Base-by-base conservation (phyloP, 345 rosid species). In the Brassica incana region DNA sequence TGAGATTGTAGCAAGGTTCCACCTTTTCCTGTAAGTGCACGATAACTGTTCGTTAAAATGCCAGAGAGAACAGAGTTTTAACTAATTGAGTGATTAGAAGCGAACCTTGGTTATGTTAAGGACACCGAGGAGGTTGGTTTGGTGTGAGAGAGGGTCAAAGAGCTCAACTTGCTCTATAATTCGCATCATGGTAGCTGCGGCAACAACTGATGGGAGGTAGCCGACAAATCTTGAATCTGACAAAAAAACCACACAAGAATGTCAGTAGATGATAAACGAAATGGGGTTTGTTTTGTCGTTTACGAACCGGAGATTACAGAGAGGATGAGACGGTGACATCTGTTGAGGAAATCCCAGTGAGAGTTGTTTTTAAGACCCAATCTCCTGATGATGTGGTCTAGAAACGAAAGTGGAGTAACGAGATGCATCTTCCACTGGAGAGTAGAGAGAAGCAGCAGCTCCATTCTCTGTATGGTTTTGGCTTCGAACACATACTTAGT, bases 401-500 rank as follows among this genome's bases (percentile, higher is more conserved):
- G 36, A 65, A 95, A 95, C 16, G 99, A 91, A 43, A 91, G 77
- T 18, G 98, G 92, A 23, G 99, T 91, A 40, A 91, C 78, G 8
- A 90, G 98, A 82, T 90, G 91, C 99, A 95, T 95, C 87, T 84
- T 88, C 99, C 99, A 95, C 68, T 85, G 56, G 10, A 95, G 91
- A 6, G 96, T 82, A 8, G 99, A 91, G 4, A 95, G 90, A 48
- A 95, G 84, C 86, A 95, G 74, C n/a, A 95, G 72, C 90, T 95
- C 99, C 98, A 95, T 95, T 85, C 92, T 89, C 84, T 95, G 97
- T 30, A 95, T 88, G 29, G 90, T 87, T 79, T 91, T 93, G 5
- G 98, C 91, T 77, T 95, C 94, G 59, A 95, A 95, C 61, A 90
- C 74, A 69, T 85, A 93, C 84, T 81, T 89, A 8, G 87, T 77